These are phyloP conservation scores for Blakeslea trispora DNA, from an alignment of 371 early-diverging fungal genomes.

Conservation along the genomic window DNA sequence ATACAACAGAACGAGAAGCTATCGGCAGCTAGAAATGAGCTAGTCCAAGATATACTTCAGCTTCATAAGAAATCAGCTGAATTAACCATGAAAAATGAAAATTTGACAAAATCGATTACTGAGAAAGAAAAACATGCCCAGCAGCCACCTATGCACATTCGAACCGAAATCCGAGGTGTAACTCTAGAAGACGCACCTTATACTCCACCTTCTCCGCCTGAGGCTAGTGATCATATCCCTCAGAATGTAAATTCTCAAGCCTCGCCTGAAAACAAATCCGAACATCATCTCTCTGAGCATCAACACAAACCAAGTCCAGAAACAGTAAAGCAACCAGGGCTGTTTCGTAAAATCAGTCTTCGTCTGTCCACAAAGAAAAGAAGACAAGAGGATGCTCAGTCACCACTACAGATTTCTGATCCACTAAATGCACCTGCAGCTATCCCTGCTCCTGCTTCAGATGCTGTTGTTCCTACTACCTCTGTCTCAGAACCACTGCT, in stretches of 20 bases:
- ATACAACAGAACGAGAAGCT: conserved; percentile 18
- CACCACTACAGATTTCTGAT: conserved; percentile 5
- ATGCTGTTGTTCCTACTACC: not conserved
- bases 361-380: conserved; percentile 17
- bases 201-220: conserved; percentile 8
- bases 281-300: too few relatives aligned
- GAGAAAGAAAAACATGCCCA: conserved; percentile 22
- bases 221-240: not conserved
- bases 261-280: not conserved
- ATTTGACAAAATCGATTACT: conserved; percentile 16
- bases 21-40: conserved; percentile 14
- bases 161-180: conserved; percentile 12
- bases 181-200: conserved; percentile 20
- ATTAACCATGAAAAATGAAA: conserved; percentile 16
- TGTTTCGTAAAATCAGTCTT: conserved; percentile 25
- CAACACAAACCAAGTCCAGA: not conserved
- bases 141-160: too few relatives aligned
- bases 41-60: conserved; percentile 21
- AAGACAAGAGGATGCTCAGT: conserved; percentile 10
- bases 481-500: conserved; percentile 14
- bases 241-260: not conserved
- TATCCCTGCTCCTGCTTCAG: not conserved
- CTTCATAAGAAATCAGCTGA: conserved; percentile 22
- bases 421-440: conserved; percentile 8
- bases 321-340: conserved; percentile 5